Conservation (phyloP, 73 alveolate genomes). For the Paramecium tetraurelia region DNA sequence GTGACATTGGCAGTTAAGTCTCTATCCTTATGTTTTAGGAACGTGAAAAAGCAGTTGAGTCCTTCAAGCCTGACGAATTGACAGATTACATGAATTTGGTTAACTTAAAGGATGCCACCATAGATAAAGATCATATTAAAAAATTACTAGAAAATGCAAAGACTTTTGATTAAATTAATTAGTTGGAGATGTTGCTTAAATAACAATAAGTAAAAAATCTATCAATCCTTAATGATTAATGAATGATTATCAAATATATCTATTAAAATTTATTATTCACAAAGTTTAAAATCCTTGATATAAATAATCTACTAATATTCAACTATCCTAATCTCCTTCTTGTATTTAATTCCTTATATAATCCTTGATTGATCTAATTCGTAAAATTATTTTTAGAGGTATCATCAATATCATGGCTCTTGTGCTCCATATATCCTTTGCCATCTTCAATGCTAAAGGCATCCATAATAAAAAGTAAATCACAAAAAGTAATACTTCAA, state of each 20-base stretch:
- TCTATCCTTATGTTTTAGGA: background rate
- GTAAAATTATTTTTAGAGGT: background rate
- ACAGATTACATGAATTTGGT: conserved; percentile 35
- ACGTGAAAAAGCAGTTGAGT: background rate
- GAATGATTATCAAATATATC: background rate
- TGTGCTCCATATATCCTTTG: background rate
- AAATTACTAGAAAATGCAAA: conserved; percentile 31
- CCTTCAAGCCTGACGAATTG: background rate
- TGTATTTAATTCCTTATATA: background rate
- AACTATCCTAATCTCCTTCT: background rate
- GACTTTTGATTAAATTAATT: background rate
- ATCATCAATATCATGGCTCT: conserved; percentile 36
- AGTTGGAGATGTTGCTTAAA: conserved; percentile 9
- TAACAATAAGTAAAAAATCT: background rate
- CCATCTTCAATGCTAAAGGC: background rate
- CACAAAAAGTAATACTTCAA: background rate
- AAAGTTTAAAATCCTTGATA: background rate
- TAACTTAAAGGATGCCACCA: conserved; percentile 11
- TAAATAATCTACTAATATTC: background rate
- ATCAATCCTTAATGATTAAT: background rate
- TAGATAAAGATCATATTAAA: conserved; percentile 16
- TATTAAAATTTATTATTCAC: background rate
- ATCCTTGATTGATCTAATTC: background rate
- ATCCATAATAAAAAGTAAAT: background rate
- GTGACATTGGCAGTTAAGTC: background rate